phyloP scores from a whole-genome alignment of 1,139 yeast species.

The Entelexis paramagnoliae region DNA sequence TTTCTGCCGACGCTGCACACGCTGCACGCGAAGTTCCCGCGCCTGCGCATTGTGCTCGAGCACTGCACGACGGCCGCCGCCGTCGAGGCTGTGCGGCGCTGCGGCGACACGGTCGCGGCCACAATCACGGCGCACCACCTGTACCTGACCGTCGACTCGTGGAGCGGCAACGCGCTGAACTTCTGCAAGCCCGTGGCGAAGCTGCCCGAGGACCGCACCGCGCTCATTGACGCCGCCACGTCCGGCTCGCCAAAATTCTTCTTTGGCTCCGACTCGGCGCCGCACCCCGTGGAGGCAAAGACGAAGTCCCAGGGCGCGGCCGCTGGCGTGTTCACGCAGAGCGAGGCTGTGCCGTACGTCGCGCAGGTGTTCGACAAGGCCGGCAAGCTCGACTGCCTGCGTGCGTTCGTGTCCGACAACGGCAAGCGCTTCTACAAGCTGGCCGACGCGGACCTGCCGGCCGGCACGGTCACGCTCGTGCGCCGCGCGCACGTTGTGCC shows the following conservation, averaged over 20 bases:
- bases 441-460: constrained; percentile 33
- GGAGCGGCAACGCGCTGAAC: constrained; percentile 95
- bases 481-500: constrained; percentile 50
- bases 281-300: constrained; percentile 77
- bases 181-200: constrained; percentile 98
- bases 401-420: constrained; percentile 61
- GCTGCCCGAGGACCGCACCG: constrained; percentile 70
- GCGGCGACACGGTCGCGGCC: constrained; percentile 75
- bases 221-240: constrained; percentile 77
- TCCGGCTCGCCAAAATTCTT: constrained; percentile 89
- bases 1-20: constrained; percentile 84
- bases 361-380: constrained; percentile 74
- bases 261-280: constrained; percentile 97
- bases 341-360: constrained; percentile 67
- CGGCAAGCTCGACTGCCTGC: constrained; percentile 54
- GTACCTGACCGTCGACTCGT: constrained; percentile 74
- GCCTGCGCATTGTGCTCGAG: constrained; percentile 75
- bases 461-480: constrained; percentile 31
- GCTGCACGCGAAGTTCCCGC: constrained; percentile 75
- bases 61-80: constrained; percentile 94
- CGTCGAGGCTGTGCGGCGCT: constrained; percentile 57
- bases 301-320: constrained; percentile 75
- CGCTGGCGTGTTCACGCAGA: constrained; percentile 94
- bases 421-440: constrained; percentile 65
- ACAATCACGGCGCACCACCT: constrained; percentile 94